Evolutionary conservation across 2,329 filamentous ascomycete genomes (phyloP), one percentile per base, ranked within the genome.

Genomic region (Talaromyces sp.): DNA sequence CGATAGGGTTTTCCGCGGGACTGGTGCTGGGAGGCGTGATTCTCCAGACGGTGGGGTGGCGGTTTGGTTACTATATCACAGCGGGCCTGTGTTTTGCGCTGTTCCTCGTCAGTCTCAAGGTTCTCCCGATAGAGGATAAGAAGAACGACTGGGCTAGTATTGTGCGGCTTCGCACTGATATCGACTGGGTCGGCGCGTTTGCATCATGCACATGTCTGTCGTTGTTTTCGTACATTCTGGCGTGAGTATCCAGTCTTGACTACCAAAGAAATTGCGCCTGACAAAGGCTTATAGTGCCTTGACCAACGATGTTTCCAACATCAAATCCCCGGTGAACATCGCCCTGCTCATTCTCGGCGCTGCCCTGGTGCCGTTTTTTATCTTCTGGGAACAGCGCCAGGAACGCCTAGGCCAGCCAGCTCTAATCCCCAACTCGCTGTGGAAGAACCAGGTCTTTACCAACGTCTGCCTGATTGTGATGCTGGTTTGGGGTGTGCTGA

Each of bases 1-100:
- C 81, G 0, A 64, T 83, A 23, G 82, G 82, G 0, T 83, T 81
- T 63, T 76, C 73, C 0, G 60, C 82, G 1, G 82, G 82, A 0
- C 71, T 85, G 3, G 73, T 78, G 5, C 68, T 84, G 4, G 80
- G 82, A 31, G 82, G 82, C 61, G 64, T 84, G 0, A 74, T 83
- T 34, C 70, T 76, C 1, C 73, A 81, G 34, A 75, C 72, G 0
- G 74, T 80, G 30, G 78, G 78, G 6, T 83, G 81, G 82, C 69
- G 79, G 53, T 79, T 73, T 69, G 79, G 76, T 0, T 84, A 80
- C 65, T 64, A 67, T 54, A 62, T 59, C 7, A 60, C 67, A 5
- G 61, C 61, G 12, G 55, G 61, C 5, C 27, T 68, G 16, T 64
- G 52, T 6, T 44, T 63, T 56, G 53, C 28, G 16, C 53, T 62